Conservation (phyloP, 1,284 basidiomycete species). For the Pseudozyma hubeiensis region DNA sequence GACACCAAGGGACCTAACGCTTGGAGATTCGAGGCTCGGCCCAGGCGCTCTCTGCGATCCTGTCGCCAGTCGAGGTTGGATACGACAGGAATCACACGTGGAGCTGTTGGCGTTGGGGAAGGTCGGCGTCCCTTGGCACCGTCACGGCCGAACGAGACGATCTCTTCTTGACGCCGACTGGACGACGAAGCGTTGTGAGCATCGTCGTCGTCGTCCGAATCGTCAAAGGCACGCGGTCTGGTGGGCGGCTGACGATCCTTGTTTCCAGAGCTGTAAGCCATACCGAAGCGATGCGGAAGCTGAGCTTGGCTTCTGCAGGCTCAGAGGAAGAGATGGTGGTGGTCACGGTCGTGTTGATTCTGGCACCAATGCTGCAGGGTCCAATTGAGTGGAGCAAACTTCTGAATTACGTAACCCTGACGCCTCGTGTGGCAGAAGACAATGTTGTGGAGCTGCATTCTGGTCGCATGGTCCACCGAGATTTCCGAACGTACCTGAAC, state of each 20-base stretch:
- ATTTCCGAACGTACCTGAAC: too few relatives aligned
- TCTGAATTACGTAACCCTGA: constrained; percentile 21
- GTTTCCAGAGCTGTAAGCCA: constrained; percentile 6
- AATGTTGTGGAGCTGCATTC: background rate
- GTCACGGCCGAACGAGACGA: constrained; percentile 29
- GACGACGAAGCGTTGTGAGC: constrained; percentile 4
- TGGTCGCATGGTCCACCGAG: too few relatives aligned
- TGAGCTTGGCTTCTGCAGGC: constrained; percentile 2
- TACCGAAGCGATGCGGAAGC: background rate
- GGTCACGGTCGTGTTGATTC: background rate
- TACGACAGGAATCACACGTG: constrained; percentile 48
- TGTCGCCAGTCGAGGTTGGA: constrained; percentile 59
- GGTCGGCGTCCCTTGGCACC: constrained; percentile 19
- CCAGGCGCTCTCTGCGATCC: constrained; percentile 57
- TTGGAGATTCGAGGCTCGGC: constrained; percentile 38
- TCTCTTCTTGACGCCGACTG: constrained; percentile 26
- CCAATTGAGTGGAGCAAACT: constrained; percentile 23
- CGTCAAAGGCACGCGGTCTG: constrained; percentile 26
- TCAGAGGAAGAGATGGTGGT: background rate
- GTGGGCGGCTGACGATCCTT: constrained; percentile 2
- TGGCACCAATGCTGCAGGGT: constrained; percentile 21
- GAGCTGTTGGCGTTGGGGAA: constrained; percentile 8
- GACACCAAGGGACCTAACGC: constrained; percentile 43
- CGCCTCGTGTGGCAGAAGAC: background rate
- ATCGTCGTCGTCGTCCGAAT: constrained; percentile 30